Evolutionary conservation across 306 rosid genomes (phyloP), one percentile per base, ranked within the genome.

Genomic region (Oxytropis ochrocephala): DNA sequence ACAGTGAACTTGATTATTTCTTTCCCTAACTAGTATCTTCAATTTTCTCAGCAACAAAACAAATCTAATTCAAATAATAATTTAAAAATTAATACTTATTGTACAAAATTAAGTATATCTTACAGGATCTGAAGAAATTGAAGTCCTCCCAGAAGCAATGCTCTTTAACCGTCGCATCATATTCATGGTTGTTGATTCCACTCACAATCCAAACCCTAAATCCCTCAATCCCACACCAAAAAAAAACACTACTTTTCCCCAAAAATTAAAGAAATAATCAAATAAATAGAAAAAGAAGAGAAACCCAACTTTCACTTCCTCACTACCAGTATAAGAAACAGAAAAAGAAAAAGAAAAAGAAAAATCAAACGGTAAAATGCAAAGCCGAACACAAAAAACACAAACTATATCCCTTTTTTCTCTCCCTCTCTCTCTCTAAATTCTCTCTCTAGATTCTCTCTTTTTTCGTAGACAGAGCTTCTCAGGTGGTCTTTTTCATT

Each of bases 101-200:
- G 1, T 0, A n/a, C 14, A 8, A 12, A 35, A 72, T 59, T 19
- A 14, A 48, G n/a, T n/a, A 0, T 7, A 14, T 65, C 97, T 81
- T 73, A 92, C 97, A 66, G 92, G 96, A 54, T 92, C 97, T 53
- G 97, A 92, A 11, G 97, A 92, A 84, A 92, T 56, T 5, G 97
- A 92, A 57, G 87, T 82, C 73, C 97, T 82, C 46, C 97, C 97
- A 16, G 96, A 89, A 50, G 97, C 90, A 89, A 92, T 87, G 96
- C 96, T 92, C 89, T 89, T 92, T 30, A 92, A 79, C 76, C 97
- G 78, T 52, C 97, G 90, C 97, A 92, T 89, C 95, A 92, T 87
- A 84, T 89, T 87, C 96, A 91, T 91, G 79, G 67, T 77, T 59
- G 70, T 50, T 30, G 48, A 38, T 56, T 49, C 17, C 77, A 7